Percentiles rank a stretch among this genome's conserved stretches.
phyloP scores from a whole-genome alignment of 305 asterid genomes.

The Solanum hybrid region DNA sequence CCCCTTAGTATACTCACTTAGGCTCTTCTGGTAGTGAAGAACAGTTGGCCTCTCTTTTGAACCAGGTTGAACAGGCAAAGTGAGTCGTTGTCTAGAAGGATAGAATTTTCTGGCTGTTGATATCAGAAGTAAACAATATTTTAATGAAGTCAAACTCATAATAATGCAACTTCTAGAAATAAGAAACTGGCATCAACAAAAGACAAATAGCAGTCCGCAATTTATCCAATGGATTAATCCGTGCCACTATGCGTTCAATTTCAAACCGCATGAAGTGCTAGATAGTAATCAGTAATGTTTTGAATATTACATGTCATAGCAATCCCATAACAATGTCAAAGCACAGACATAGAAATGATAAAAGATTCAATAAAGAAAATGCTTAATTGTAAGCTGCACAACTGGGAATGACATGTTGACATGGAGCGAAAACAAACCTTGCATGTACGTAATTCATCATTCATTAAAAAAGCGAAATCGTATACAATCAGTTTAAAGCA shows the following conservation, averaged over 20 bases:
- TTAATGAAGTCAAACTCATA: neutral
- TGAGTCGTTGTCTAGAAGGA: conserved; percentile 78
- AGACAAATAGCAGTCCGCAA: neutral
- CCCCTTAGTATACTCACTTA: conserved; percentile 62
- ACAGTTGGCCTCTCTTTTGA: conserved; percentile 68
- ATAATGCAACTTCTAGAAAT: neutral
- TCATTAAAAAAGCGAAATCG: neutral
- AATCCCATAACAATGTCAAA: neutral
- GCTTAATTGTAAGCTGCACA: neutral
- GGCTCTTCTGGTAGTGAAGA: conserved; percentile 59
- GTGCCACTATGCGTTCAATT: neutral
- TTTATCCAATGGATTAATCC: neutral
- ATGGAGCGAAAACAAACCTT: neutral
- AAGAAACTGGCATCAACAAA: neutral
- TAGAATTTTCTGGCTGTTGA: conserved; percentile 67
- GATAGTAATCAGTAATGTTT: neutral
- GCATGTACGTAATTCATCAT: neutral
- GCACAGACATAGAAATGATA: neutral
- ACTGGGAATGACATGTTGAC: neutral
- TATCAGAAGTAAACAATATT: neutral
- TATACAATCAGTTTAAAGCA: neutral
- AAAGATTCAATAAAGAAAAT: neutral
- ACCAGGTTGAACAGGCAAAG: conserved; percentile 68
- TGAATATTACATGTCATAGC: neutral
- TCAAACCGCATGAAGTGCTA: neutral